Base-by-base conservation (phyloP, 2,329 filamentous ascomycete species). In the Xylariaceae sp. region DNA sequence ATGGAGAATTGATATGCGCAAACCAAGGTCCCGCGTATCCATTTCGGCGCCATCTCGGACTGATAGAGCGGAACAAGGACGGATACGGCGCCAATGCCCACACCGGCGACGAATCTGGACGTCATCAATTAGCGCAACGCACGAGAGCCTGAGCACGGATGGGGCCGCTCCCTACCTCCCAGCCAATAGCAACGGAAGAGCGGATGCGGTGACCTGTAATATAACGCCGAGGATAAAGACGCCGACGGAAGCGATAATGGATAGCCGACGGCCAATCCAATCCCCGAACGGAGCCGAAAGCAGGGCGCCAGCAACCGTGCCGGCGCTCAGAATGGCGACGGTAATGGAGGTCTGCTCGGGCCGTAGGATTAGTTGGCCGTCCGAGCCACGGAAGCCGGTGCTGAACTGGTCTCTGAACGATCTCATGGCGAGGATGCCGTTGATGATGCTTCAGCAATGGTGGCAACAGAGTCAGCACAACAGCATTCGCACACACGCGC, bases 11-110 rank as follows among this genome's bases (percentile, higher is more conserved):
- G 86, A 68, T 90, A 91, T 47, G 83, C 81, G 67, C 86, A 88
- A 50, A 91, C 86, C 8, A 90, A 77, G 2, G 85, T 83, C 60
- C 88, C 88, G 69, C 88, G 79, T 65, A 92, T 88, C 87, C 87
- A 91, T 74, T 89, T 89, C 2, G 88, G 88, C 0, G 87, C 84
- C 76, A 89, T 90, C 72, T 91, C 88, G 1, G 87, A 90, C 70
- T 91, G 87, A 68, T 91, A 92, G 8, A 92, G 74, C 16, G 87
- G 87, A 37, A 91, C 83, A 48, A 87, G 76, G 15, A 87, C 83
- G 10, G 85, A 88, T 42, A 89, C 80, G 51, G 81, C 74, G 40
- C 86, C 87, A 16, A 91, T 86, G 61, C 87, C 87, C 32, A 88
- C 74, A 57, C 87, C 87, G 55, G 87, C 87, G 57, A 91, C 75